Evolutionary conservation across 78 protist genomes (phyloP).

Genomic region (Bodo saltans): DNA sequence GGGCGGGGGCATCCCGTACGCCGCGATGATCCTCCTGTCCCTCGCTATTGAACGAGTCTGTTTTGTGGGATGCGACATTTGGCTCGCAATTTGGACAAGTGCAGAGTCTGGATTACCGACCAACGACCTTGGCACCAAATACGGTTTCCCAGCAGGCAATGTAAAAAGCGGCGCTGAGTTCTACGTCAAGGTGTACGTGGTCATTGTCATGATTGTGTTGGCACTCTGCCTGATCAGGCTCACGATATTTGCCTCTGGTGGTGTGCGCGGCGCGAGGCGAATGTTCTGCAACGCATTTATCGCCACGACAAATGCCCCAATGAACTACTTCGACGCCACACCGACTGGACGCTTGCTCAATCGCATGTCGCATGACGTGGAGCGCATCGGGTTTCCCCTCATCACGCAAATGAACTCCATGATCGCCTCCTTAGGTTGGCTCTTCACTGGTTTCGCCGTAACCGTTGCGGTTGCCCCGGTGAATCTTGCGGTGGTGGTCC

Average conservation of each 20-base stretch:
- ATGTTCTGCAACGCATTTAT: slow-evolving; percentile 35
- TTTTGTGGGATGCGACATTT: background rate
- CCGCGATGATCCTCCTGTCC: background rate
- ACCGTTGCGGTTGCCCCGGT: background rate
- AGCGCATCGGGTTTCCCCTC: background rate
- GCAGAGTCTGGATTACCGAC: background rate
- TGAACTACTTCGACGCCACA: slow-evolving; percentile 91
- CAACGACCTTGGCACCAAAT: background rate
- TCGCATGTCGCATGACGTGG: slow-evolving; percentile 79
- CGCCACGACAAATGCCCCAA: slow-evolving; percentile 74
- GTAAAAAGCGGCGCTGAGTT: background rate
- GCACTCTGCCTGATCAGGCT: background rate
- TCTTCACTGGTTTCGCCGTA: background rate
- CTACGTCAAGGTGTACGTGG: background rate
- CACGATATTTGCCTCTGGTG: background rate
- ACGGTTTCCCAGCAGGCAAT: background rate
- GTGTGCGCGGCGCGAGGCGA: background rate
- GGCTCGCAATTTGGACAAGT: slow-evolving; percentile 36
- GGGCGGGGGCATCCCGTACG: background rate
- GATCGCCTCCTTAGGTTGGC: background rate
- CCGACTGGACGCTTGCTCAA: slow-evolving; percentile 94
- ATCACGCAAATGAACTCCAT: background rate
- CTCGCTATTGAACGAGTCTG: background rate
- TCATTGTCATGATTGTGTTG: background rate
- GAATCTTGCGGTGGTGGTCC: slow-evolving; percentile 43